Conservation (phyloP, 2,329 filamentous ascomycete genomes). For the Fusarium brachygibbosum region DNA sequence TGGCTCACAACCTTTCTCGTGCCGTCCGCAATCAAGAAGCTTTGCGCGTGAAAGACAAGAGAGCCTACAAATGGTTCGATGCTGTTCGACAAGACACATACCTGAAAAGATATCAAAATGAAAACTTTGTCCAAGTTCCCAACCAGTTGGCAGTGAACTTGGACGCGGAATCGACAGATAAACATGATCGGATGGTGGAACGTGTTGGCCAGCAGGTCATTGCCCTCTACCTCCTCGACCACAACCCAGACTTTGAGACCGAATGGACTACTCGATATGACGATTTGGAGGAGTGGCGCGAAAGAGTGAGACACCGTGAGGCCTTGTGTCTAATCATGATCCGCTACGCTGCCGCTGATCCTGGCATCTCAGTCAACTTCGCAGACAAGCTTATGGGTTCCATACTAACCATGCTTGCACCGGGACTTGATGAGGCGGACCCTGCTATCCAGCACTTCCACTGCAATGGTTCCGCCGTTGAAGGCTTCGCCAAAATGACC, state of each 20-base stretch:
- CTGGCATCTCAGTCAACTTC: slow-evolving; percentile 25
- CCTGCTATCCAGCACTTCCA: not conserved
- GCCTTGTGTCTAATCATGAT: not conserved
- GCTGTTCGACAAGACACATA: not conserved
- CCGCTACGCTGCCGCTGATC: slow-evolving; percentile 19
- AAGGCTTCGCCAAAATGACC: not conserved
- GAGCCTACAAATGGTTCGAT: slow-evolving; percentile 2
- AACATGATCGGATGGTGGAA: not conserved
- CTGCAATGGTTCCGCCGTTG: not conserved
- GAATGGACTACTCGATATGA: not conserved
- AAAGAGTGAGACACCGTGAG: not conserved
- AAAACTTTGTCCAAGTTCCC: slow-evolving; percentile 7
- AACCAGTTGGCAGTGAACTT: slow-evolving; percentile 16
- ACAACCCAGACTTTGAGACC: slow-evolving; percentile 1
- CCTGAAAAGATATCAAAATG: not conserved
- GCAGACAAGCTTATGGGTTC: slow-evolving; percentile 18
- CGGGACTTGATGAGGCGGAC: not conserved
- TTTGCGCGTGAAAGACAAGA: not conserved
- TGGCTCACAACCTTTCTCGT: slow-evolving; percentile 31
- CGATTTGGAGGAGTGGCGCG: not conserved
- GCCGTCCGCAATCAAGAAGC: slow-evolving; percentile 23
- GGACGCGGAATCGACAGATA: not conserved
- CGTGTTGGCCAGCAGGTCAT: not conserved
- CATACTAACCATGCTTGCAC: slow-evolving; percentile 26
- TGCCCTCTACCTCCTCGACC: slow-evolving; percentile 2